Evolutionary conservation across 2,329 filamentous ascomycete genomes (phyloP), one percentile per base, ranked within the genome.

Genomic region (Fusarium virguliforme): DNA sequence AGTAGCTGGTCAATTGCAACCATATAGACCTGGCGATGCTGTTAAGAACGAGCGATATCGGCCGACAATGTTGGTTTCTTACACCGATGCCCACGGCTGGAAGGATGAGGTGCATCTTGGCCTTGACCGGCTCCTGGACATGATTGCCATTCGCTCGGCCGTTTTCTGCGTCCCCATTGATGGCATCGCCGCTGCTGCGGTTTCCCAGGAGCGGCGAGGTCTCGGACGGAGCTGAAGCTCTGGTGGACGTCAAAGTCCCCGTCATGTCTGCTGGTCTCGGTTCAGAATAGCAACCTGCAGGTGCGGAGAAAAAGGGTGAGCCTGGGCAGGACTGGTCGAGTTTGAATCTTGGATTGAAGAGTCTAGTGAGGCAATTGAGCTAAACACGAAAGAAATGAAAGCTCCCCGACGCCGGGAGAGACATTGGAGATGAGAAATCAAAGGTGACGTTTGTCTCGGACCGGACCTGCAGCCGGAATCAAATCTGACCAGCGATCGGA

Each of bases 1-100:
- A 95, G 89, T 0, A 93, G 93, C 79, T 94, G 92, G 76, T 95
- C 93, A 56, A 91, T 86, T 4, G 92, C 91, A 22, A 90, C 87
- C 8, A 95, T 84, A 76, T 93, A 93, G 41, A 94, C 83, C 90
- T 92, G 50, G 34, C 13, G 8, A 24, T 18, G 6, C 12, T 13
- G 64, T 53, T 70, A 32, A 71, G 59, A 48, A 48, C 8, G 51
- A 12, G 30, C 32, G 18, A 18, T 26, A 6, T 7, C 8, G n/a
- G 28, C 26, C 5, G 18, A 7, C n/a, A 3, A 8, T 9, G 4
- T 26, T 12, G 37, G 35, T 13, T 22, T 34, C 65, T 28, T 73
- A 83, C 80, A 30, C 81, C 81, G 35, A 83, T 79, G n/a, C 80
- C 80, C 12, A 83, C 76, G 32, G 81, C 79, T 6, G 79, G 80